phyloP scores from a whole-genome alignment of 768 basidiomycete genomes.

The Lentinula detonsa region DNA sequence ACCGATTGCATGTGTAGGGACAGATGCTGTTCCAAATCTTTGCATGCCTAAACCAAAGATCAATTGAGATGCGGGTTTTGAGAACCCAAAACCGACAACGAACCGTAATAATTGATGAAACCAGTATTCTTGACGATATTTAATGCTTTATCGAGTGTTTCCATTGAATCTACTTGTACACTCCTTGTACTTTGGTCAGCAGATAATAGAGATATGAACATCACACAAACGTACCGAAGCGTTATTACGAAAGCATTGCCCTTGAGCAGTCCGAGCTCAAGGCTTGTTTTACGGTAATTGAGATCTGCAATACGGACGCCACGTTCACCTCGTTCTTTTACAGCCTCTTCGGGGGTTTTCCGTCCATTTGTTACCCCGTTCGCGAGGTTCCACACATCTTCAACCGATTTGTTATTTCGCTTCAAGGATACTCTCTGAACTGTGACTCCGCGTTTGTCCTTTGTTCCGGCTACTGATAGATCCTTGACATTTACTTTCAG shows the following conservation, averaged over 20 bases:
- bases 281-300: slow-evolving; percentile 70
- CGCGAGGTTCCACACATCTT: slow-evolving; percentile 78
- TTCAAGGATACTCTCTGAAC: slow-evolving; percentile 84
- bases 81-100: background rate
- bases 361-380: slow-evolving; percentile 59
- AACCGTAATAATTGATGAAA: slow-evolving; percentile 98
- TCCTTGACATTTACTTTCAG: slow-evolving; percentile 78
- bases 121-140: slow-evolving; percentile 74
- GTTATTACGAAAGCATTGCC: slow-evolving; percentile 96
- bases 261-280: slow-evolving; percentile 95
- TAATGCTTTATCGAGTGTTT: slow-evolving; percentile 71
- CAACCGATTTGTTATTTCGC: slow-evolving; percentile 69
- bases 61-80: background rate
- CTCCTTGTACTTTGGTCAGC: slow-evolving; percentile 48
- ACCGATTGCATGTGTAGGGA: slow-evolving; percentile 94
- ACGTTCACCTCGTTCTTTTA: slow-evolving; percentile 77
- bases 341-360: slow-evolving; percentile 48
- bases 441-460: slow-evolving; percentile 97
- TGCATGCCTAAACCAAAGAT: slow-evolving; percentile 76
- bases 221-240: slow-evolving; percentile 55
- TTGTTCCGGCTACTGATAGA: slow-evolving; percentile 89
- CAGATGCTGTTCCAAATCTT: slow-evolving; percentile 93
- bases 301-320: slow-evolving; percentile 87
- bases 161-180: slow-evolving; percentile 70
- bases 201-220: background rate